These are phyloP conservation scores for Leishmania aethiopica DNA, from an alignment of 208 protist genomes.

Conservation along the genomic window DNA sequence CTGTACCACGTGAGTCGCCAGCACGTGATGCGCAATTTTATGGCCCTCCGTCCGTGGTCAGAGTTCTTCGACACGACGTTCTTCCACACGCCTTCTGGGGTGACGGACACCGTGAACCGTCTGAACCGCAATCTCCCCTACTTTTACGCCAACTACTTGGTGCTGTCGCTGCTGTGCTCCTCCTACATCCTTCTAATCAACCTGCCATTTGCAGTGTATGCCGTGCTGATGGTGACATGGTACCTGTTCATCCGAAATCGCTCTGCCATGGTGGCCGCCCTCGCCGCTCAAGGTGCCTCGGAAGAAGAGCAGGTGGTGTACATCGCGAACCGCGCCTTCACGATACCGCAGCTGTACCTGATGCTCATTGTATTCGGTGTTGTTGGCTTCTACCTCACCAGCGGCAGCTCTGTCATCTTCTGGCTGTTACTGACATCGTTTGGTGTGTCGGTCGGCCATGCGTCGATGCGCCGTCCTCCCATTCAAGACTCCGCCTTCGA, in stretches of 20 bases:
- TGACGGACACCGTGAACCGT: slow-evolving; percentile 62
- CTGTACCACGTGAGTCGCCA: slow-evolving; percentile 39
- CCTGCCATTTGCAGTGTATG: slow-evolving; percentile 68
- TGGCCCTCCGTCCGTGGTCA: slow-evolving; percentile 65
- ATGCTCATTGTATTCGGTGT: slow-evolving; percentile 58
- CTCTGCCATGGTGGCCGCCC: slow-evolving; percentile 17
- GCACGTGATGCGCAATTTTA: slow-evolving; percentile 40
- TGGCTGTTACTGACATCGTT: slow-evolving; percentile 79
- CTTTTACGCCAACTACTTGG: slow-evolving; percentile 92
- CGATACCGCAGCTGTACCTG: slow-evolving; percentile 68
- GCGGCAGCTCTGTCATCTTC: slow-evolving; percentile 84
- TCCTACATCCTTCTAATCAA: slow-evolving; percentile 86
- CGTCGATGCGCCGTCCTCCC: slow-evolving; percentile 55
- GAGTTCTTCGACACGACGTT: slow-evolving; percentile 83
- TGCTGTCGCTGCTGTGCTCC: slow-evolving; percentile 75
- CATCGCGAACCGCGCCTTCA: slow-evolving; percentile 30
- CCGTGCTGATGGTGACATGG: slow-evolving; percentile 37
- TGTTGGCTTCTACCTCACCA: slow-evolving; percentile 77
- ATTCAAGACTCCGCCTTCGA: slow-evolving; percentile 57
- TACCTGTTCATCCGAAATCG: slow-evolving; percentile 57
- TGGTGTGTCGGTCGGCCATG: slow-evolving; percentile 61
- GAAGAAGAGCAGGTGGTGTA: slow-evolving; percentile 45
- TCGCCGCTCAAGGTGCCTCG: slow-evolving; percentile 17
- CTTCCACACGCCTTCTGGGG: slow-evolving; percentile 54
- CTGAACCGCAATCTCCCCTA: slow-evolving; percentile 76